These are phyloP conservation scores for Rubia yunnanensis DNA, from an alignment of 257 asterid genomes.

Conservation along the genomic window DNA sequence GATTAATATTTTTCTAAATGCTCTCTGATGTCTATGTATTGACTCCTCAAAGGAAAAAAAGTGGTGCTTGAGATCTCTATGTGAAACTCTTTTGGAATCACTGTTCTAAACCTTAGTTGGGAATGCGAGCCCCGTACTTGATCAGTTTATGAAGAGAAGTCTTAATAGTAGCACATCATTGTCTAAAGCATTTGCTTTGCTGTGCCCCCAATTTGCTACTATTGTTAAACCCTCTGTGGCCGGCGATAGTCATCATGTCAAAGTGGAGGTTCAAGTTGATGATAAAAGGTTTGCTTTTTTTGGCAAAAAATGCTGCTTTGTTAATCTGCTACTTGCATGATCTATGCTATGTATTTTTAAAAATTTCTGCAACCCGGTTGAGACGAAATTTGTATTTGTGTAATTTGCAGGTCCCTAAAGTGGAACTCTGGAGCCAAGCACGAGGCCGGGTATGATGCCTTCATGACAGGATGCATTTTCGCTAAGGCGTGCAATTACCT, in stretches of 20 bases:
- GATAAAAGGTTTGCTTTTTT: slow-evolving; percentile 54
- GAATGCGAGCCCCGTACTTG: slow-evolving; percentile 44
- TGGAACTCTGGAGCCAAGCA: slow-evolving; percentile 98
- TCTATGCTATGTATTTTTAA: background rate
- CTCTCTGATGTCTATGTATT: no score
- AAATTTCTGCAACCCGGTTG: background rate
- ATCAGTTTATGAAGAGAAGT: slow-evolving; percentile 36
- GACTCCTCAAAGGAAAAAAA: no score
- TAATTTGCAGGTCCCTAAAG: slow-evolving; percentile 49
- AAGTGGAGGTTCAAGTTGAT: slow-evolving; percentile 89
- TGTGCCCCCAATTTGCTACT: slow-evolving; percentile 53
- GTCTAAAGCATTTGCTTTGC: slow-evolving; percentile 63
- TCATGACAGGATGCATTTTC: slow-evolving; percentile 93
- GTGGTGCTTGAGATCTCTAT: no score
- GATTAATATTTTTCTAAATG: no score
- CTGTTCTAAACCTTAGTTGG: no score
- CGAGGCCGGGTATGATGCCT: slow-evolving; percentile 98
- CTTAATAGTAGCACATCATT: slow-evolving; percentile 69
- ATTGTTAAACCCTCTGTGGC: slow-evolving; percentile 26
- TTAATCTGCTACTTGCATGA: no score
- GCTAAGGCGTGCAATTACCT: slow-evolving; percentile 65
- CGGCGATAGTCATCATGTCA: slow-evolving; percentile 28
- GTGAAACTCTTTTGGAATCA: no score
- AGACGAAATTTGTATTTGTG: background rate
- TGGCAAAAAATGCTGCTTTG: background rate